phyloP scores from a whole-genome alignment of 495 filamentous ascomycete genomes.

The Filosporella fistucella region DNA sequence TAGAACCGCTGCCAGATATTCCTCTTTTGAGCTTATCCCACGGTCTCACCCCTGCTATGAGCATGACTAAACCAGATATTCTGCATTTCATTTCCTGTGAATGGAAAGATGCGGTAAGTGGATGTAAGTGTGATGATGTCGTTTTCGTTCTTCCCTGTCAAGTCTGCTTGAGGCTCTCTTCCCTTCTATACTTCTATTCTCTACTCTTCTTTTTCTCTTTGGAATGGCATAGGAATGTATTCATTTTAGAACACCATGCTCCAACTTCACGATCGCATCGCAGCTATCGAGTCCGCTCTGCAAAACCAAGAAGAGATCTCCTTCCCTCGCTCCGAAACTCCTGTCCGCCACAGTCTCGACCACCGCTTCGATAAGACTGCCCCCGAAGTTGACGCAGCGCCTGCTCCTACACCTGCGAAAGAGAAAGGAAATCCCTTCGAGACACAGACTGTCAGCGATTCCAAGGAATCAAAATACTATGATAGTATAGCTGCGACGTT shows the following conservation, averaged over 20 bases:
- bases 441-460: background rate
- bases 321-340: background rate
- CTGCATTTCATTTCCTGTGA: too few species aligned
- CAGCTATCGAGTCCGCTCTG: conserved; percentile 8
- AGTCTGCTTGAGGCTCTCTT: too few species aligned
- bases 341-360: conserved; percentile 15
- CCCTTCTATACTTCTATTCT: too few species aligned
- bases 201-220: too few species aligned
- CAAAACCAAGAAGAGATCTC: conserved; percentile 6
- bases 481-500: conserved; percentile 8
- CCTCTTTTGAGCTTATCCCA: too few species aligned
- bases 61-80: too few species aligned
- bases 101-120: too few species aligned
- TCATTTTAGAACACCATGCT: conserved; percentile 7
- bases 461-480: background rate
- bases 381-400: conserved; percentile 10
- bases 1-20: too few species aligned
- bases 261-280: conserved; percentile 9
- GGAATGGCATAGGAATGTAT: too few species aligned
- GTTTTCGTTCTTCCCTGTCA: too few species aligned
- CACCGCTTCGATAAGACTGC: conserved; percentile 15
- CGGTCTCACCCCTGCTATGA: too few species aligned
- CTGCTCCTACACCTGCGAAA: conserved; percentile 10
- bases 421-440: conserved; percentile 13
- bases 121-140: too few species aligned